Evolutionary conservation across 78 protist species (phyloP).

Genomic region (Paratrimastix pyriformis): DNA sequence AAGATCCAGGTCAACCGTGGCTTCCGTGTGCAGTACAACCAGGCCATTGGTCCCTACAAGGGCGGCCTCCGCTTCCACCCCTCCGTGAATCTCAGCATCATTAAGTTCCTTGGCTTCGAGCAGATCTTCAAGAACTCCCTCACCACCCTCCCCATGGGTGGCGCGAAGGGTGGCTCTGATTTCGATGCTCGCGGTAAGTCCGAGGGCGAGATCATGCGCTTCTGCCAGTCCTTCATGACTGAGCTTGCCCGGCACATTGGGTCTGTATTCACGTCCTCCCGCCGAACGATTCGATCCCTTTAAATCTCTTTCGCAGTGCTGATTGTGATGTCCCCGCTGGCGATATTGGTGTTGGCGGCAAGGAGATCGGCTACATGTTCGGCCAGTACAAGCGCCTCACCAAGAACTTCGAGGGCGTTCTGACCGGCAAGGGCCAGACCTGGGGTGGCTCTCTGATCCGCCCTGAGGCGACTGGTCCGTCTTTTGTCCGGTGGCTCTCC

Average conservation of each 20-base stretch:
- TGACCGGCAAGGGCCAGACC: slow-evolving; percentile 56
- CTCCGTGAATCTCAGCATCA: slow-evolving; percentile 45
- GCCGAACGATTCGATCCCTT: no score
- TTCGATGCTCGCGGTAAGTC: slow-evolving; percentile 57
- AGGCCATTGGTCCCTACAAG: slow-evolving; percentile 64
- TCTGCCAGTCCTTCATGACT: slow-evolving; percentile 61
- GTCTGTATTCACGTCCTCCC: no score
- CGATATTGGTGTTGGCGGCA: slow-evolving; percentile 66
- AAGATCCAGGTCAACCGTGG: slow-evolving; percentile 49
- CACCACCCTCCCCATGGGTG: slow-evolving; percentile 60
- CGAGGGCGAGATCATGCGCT: slow-evolving; percentile 48
- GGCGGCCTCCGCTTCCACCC: slow-evolving; percentile 73
- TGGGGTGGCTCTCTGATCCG: slow-evolving; percentile 63
- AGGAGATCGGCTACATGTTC: slow-evolving; percentile 59
- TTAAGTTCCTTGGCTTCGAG: slow-evolving; percentile 69
- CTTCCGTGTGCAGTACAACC: slow-evolving; percentile 57
- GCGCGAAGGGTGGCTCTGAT: slow-evolving; percentile 68
- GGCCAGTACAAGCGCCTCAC: slow-evolving; percentile 45
- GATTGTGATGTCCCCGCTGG: slow-evolving; percentile 67
- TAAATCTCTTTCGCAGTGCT: no score
- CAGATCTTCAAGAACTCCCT: slow-evolving; percentile 68
- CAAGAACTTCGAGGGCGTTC: slow-evolving; percentile 26
- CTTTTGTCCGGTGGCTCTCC: no score
- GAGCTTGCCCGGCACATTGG: slow-evolving; percentile 54
- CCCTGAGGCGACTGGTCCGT: slow-evolving; percentile 71